phyloP scores from a whole-genome alignment of 495 filamentous ascomycete species.

The Aspergillus coremiiformis region DNA sequence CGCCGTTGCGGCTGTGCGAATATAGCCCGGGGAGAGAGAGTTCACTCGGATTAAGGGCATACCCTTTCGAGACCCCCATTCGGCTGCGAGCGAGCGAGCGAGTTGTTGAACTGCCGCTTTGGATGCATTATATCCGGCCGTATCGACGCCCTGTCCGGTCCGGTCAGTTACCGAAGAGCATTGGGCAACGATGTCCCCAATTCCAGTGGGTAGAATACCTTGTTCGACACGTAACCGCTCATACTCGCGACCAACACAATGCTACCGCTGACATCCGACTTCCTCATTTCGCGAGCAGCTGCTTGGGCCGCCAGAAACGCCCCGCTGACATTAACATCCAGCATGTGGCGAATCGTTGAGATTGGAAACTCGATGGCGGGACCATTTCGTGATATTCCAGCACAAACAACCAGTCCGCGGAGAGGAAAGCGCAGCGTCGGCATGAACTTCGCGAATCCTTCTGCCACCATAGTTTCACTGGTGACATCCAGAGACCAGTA shows the following conservation, averaged over 20 bases:
- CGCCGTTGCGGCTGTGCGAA: conserved; percentile 21
- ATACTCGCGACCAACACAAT: conserved; percentile 66
- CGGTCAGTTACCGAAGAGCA: background rate
- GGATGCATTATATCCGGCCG: conserved; percentile 54
- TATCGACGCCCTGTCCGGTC: conserved; percentile 31
- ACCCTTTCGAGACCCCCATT: conserved; percentile 40
- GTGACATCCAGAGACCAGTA: background rate
- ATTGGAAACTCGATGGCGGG: conserved; percentile 53
- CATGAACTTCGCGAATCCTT: background rate
- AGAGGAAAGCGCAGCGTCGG: conserved; percentile 40
- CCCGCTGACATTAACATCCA: conserved; percentile 61
- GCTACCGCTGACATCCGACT: conserved; percentile 39
- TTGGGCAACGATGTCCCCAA: too few relatives aligned
- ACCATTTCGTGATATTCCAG: conserved; percentile 59
- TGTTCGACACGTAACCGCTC: conserved; percentile 65
- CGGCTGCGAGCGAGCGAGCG: conserved; percentile 53
- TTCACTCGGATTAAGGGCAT: conserved; percentile 25
- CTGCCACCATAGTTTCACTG: background rate
- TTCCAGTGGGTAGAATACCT: conserved; percentile 20
- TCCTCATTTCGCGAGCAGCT: conserved; percentile 55
- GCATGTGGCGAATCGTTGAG: conserved; percentile 32
- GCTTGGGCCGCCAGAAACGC: conserved; percentile 61
- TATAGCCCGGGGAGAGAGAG: conserved; percentile 30
- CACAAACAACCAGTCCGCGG: conserved; percentile 69
- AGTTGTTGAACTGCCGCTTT: conserved; percentile 58